Evolutionary conservation across 2,329 filamentous ascomycete species (phyloP), one percentile per base, ranked within the genome.

Genomic region (Parascedosporium putredinis): DNA sequence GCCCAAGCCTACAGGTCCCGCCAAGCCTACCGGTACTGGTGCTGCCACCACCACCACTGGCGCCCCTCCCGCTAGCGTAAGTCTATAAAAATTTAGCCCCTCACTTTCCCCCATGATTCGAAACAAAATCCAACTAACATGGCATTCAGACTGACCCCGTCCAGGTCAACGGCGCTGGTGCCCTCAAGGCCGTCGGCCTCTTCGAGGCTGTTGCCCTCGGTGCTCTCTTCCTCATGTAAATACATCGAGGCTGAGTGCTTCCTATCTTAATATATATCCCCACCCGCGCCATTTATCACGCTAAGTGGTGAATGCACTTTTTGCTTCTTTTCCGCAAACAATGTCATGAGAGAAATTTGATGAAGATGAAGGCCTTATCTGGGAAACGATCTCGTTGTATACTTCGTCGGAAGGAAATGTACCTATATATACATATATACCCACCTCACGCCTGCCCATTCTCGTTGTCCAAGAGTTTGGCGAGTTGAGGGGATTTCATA

Each of bases 1-100:
- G n/a, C n/a, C n/a, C n/a, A n/a, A n/a, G n/a, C n/a, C n/a, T 42
- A 42, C 38, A 42, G 38, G 38, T 42, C 23, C 38, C 23, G 38
- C 38, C 16, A 42, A 20, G 16, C 38, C 38, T 42, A 42, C 38
- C 2, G 38, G 38, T 42, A 20, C 27, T 12, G 27, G 27, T 12
- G 6, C 27, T 31, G 27, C 6, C 27, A 7, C 27, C 12, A 31
- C 27, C 27, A 20, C 16, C 5, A 42, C 38, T 23, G 16, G 16
- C 10, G 20, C 38, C 20, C 16, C 38, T 14, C 38, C 38, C 3
- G 20, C 38, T 12, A 42, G 16, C 2, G 38, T 42, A 42, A 23
- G 38, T 10, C 10, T 42, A 7, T 42, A 36, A 9, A 9, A 16
- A 7, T 5, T 16, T 42, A 9, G 7, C 10, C 20, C 10, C 18